phyloP scores from a whole-genome alignment of 208 protist genomes.

The Trichomonas gallinae region DNA sequence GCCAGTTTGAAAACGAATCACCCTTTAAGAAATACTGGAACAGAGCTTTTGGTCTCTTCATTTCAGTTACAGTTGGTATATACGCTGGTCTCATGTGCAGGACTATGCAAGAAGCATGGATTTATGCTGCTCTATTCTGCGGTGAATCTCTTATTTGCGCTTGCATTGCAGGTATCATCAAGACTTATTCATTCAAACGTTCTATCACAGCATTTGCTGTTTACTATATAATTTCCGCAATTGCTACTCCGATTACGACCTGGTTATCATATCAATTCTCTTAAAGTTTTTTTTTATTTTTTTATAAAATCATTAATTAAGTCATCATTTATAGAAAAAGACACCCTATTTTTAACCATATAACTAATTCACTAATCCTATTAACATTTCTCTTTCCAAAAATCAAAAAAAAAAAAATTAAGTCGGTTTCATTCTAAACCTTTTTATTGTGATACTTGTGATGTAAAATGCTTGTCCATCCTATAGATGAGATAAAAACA shows the following conservation, averaged over 20 bases:
- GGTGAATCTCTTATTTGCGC: not conserved
- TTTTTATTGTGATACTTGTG: too few relatives aligned
- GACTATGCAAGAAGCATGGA: slow-evolving; percentile 16
- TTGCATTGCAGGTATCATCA: not conserved
- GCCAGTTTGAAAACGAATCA: not conserved
- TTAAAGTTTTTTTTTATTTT: too few relatives aligned
- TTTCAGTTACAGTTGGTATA: not conserved
- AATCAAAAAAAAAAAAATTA: too few relatives aligned
- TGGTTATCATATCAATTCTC: not conserved
- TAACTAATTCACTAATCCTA: too few relatives aligned
- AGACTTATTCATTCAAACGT: not conserved
- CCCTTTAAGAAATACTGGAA: not conserved
- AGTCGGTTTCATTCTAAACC: too few relatives aligned
- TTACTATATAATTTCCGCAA: not conserved
- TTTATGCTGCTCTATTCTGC: not conserved
- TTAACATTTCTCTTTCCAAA: too few relatives aligned
- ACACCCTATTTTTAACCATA: too few relatives aligned
- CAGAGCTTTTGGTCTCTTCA: not conserved
- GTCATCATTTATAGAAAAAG: too few relatives aligned
- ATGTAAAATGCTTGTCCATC: too few relatives aligned
- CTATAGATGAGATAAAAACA: too few relatives aligned
- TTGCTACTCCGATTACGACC: not conserved
- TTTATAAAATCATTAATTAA: too few relatives aligned
- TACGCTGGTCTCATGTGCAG: not conserved
- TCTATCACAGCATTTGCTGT: not conserved